Evolutionary conservation across 2,329 filamentous ascomycete genomes (phyloP), one percentile per base, ranked within the genome.

Genomic region (Fusarium hostae): DNA sequence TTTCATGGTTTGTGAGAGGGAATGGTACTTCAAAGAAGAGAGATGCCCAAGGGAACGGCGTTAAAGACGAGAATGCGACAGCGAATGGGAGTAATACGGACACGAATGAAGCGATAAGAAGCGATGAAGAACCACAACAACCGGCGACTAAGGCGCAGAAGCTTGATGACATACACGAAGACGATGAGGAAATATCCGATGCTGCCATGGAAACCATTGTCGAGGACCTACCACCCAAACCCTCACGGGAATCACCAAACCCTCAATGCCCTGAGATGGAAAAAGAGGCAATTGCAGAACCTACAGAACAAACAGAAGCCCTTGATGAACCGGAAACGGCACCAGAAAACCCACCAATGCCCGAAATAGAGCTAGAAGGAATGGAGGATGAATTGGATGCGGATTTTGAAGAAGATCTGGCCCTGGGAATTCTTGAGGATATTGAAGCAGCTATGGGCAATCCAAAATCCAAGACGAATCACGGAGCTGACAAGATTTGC

Each of bases 1-100:
- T 91, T 68, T 82, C 87, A 22, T 76, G 83, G 39, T 90, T 90
- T 63, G 78, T 88, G 11, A 79, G 81, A 39, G 79, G 81, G 0
- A 78, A 80, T n/a, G 78, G 77, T 3, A 71, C 72, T 5, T 62
- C 63, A 3, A 81, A 71, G 58, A 82, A 81, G 72, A 78, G 78
- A 41, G 77, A 78, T 35, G 58, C 44, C 6, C 65, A 59, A 9
- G 79, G 78, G 6, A 57, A 60, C 20, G 67, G 68, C 7, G 59
- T 74, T 26, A 61, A 57, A 16, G 48, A 66, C 16, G 18, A n/a
- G 12, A 30, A 66, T 61, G 37, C 59, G 32, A 39, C 50, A 5
- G 52, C 59, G 22, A 66, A n/a, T 18, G 30, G n/a, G 28, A 51
- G 57, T 1, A 59, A 62, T 10, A 26, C 13, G 18, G 34, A 58